phyloP scores from a whole-genome alignment of 331 rosid species.

The Malus hybrid region DNA sequence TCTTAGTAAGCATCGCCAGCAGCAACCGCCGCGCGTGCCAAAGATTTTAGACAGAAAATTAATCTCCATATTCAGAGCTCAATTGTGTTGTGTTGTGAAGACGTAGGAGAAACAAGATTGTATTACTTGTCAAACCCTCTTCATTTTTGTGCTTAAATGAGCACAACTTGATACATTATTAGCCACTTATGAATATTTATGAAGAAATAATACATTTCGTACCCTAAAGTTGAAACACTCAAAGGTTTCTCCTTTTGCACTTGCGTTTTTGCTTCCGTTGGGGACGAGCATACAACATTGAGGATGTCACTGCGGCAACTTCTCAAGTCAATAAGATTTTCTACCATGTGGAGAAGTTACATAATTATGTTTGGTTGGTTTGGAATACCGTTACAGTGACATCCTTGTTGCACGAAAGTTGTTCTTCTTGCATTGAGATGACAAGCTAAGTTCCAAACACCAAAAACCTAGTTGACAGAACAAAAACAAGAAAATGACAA shows the following conservation, averaged over 20 bases:
- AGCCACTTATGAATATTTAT: not conserved
- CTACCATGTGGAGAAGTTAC: too few relatives aligned
- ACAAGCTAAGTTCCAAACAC: not conserved
- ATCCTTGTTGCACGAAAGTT: too few relatives aligned
- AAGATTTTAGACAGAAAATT: not conserved
- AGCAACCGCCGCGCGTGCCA: not conserved
- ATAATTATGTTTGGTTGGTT: too few relatives aligned
- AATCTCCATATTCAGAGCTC: not conserved
- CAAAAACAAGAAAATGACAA: too few relatives aligned
- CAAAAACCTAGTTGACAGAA: not conserved
- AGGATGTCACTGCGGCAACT: too few relatives aligned
- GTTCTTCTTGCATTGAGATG: not conserved
- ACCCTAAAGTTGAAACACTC: not conserved
- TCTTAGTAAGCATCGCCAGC: slow-evolving; percentile 35
- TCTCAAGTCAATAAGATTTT: too few relatives aligned
- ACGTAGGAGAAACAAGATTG: not conserved
- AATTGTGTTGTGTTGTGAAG: not conserved
- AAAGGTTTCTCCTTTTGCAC: too few relatives aligned
- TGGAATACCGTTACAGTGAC: too few relatives aligned
- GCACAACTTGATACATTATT: not conserved
- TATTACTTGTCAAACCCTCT: not conserved
- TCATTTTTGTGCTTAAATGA: not conserved
- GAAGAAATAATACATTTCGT: too few relatives aligned
- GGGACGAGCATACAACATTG: too few relatives aligned
- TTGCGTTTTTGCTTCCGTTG: too few relatives aligned